Percentiles rank a stretch among this genome's conserved stretches.
Conservation (phyloP, 2,329 filamentous ascomycete species). For the Madurella fahalii region DNA sequence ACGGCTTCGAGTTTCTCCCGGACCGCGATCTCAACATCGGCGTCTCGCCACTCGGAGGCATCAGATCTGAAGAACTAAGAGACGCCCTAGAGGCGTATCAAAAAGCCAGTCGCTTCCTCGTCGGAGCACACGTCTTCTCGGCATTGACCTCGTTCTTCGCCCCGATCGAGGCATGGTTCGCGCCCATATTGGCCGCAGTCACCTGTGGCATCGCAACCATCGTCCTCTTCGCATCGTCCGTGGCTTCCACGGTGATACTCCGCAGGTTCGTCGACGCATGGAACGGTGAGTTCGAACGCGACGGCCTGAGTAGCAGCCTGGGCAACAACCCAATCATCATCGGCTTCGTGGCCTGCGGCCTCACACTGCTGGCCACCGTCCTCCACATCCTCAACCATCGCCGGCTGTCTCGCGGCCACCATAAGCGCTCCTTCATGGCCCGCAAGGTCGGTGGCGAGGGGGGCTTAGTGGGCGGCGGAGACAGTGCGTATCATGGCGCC, state of each 20-base stretch:
- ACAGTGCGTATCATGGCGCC: not conserved
- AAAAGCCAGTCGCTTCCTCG: constrained; percentile 28
- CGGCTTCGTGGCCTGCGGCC: constrained; percentile 26
- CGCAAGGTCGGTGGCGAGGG: constrained; percentile 5
- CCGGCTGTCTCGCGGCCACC: not conserved
- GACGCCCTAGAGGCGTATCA: constrained; percentile 28
- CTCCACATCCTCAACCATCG: constrained; percentile 14
- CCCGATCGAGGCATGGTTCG: constrained; percentile 22
- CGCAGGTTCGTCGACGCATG: constrained; percentile 25
- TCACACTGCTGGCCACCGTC: constrained; percentile 24
- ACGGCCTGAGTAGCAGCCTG: constrained; percentile 26
- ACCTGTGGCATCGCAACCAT: constrained; percentile 24
- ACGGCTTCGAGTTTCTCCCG: constrained; percentile 33
- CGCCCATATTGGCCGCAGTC: constrained; percentile 15
- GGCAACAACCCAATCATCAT: constrained; percentile 27
- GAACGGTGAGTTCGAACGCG: constrained; percentile 25
- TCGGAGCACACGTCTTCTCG: constrained; percentile 29
- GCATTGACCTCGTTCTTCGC: constrained; percentile 25
- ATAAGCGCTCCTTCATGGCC: not conserved
- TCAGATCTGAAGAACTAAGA: constrained; percentile 21
- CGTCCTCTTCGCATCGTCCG: constrained; percentile 28
- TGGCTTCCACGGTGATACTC: constrained; percentile 28
- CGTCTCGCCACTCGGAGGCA: constrained; percentile 23
- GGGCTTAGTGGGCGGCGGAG: not conserved
- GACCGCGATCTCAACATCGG: constrained; percentile 30